These are phyloP conservation scores for Coemansia sp. DNA, from an alignment of 192 early-diverging fungal genomes.

Conservation along the genomic window DNA sequence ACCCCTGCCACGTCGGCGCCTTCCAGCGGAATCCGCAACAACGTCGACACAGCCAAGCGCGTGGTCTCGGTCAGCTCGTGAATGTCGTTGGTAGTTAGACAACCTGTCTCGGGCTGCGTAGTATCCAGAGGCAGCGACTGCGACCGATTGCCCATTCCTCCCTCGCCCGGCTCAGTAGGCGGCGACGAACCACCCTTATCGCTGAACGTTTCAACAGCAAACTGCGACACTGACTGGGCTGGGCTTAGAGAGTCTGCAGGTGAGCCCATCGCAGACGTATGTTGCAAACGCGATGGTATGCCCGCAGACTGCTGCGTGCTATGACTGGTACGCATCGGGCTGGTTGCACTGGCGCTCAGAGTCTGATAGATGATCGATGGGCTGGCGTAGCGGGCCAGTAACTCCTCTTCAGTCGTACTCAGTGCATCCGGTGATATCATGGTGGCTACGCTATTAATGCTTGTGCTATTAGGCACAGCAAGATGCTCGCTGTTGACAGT, in stretches of 20 bases:
- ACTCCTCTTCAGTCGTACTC: slow-evolving; percentile 26
- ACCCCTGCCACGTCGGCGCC: slow-evolving; percentile 47
- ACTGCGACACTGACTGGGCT: slow-evolving; percentile 24
- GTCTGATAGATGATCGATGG: slow-evolving; percentile 47
- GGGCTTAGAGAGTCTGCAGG: slow-evolving; percentile 23
- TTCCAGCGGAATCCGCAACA: slow-evolving; percentile 48
- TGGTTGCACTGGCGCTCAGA: slow-evolving; percentile 13
- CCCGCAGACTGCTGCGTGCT: neutral
- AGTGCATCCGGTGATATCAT: slow-evolving; percentile 7
- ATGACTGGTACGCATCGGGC: slow-evolving; percentile 6
- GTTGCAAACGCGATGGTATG: slow-evolving; percentile 14
- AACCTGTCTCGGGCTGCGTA: neutral
- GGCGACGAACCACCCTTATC: neutral
- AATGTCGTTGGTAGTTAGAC: slow-evolving; percentile 34
- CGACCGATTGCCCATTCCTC: neutral
- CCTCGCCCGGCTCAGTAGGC: neutral
- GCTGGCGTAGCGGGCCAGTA: slow-evolving; percentile 37
- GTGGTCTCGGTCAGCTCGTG: slow-evolving; percentile 42
- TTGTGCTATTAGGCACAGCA: slow-evolving; percentile 6
- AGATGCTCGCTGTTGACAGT: neutral
- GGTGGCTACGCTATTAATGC: neutral
- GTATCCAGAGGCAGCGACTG: neutral
- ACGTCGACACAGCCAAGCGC: slow-evolving; percentile 33
- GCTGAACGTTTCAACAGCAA: slow-evolving; percentile 6
- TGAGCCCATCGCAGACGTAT: slow-evolving; percentile 29